A percentile compares a stretch with the other conserved stretches of the same genome.
phyloP scores from a whole-genome alignment of 2,329 filamentous ascomycete species.

The Diaporthe citrichinensis region DNA sequence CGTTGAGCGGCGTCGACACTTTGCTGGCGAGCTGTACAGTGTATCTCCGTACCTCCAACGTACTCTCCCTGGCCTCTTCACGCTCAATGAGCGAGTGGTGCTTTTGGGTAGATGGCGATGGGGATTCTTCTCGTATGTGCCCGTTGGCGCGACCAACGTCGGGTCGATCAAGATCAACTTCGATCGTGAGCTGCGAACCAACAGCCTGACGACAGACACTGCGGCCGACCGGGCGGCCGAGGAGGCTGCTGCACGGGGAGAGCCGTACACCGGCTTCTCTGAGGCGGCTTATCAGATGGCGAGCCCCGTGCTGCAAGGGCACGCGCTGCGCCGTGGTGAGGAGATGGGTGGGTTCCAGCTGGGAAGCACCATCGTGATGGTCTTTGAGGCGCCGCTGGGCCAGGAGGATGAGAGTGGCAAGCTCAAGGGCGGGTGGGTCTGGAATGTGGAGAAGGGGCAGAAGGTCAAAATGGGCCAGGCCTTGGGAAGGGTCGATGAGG shows the following conservation, averaged over 20 bases:
- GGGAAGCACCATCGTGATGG: constrained; percentile 93
- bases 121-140: constrained; percentile 97
- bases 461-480: constrained; percentile 91
- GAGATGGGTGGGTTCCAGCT: constrained; percentile 99
- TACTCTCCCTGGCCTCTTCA: constrained; percentile 93
- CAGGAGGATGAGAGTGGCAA: constrained; percentile 67
- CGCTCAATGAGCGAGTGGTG: constrained; percentile 95
- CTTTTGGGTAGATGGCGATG: constrained; percentile 94
- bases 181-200: constrained; percentile 92
- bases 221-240: constrained; percentile 89
- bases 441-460: constrained; percentile 89
- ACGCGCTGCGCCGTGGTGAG: constrained; percentile 88
- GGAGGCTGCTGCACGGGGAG: constrained; percentile 80
- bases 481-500: constrained; percentile 77
- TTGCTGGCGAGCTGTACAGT: constrained; percentile 94
- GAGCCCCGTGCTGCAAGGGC: constrained; percentile 82
- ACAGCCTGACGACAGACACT: constrained; percentile 92
- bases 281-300: constrained; percentile 91
- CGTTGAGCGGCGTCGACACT: constrained; percentile 93
- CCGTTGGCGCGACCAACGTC: constrained; percentile 97
- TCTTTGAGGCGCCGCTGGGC: constrained; percentile 91
- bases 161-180: constrained; percentile 98
- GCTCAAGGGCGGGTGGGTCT: constrained; percentile 79
- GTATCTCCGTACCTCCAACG: constrained; percentile 96
- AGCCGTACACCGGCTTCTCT: constrained; percentile 89